Evolutionary conservation across 441 rosid species (phyloP).

Genomic region (Melastoma candidum): DNA sequence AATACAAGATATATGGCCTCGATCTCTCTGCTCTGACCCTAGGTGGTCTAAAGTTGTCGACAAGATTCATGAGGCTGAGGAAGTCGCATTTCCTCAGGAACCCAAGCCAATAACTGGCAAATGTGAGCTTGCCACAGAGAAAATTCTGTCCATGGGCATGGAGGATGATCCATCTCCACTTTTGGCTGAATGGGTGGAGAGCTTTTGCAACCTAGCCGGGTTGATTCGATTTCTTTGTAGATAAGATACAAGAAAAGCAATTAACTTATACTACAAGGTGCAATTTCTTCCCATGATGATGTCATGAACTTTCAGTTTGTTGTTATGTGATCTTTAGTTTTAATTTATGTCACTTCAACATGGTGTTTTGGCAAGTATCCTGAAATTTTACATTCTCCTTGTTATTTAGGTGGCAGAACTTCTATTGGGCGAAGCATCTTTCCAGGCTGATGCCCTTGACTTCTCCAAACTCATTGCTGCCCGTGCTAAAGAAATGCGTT

Average conservation of each 20-base stretch:
- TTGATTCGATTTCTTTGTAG: constrained; percentile 70
- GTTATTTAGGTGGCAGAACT: constrained; percentile 56
- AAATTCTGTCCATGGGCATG: constrained; percentile 45
- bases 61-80: constrained; percentile 55
- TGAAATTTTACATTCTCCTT: constrained; percentile 1
- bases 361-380: too few species aligned
- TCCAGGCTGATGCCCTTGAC: constrained; percentile 45
- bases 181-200: constrained; percentile 60
- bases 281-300: not conserved
- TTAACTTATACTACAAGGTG: constrained; percentile 51
- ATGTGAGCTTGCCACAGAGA: constrained; percentile 55
- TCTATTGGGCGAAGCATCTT: constrained; percentile 52
- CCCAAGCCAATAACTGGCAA: constrained; percentile 69
- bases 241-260: constrained; percentile 46
- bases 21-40: constrained; percentile 62
- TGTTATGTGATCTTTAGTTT: too few species aligned
- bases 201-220: constrained; percentile 60
- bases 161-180: constrained; percentile 60
- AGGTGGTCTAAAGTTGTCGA: constrained; percentile 57
- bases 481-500: constrained; percentile 38
- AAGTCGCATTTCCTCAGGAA: constrained; percentile 48
- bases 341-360: too few species aligned
- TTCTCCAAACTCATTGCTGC: constrained; percentile 59
- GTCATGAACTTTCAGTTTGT: too few species aligned
- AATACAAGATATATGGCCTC: constrained; percentile 82